Conservation (phyloP, 2,329 filamentous ascomycete genomes). For the Helotiales sp. region DNA sequence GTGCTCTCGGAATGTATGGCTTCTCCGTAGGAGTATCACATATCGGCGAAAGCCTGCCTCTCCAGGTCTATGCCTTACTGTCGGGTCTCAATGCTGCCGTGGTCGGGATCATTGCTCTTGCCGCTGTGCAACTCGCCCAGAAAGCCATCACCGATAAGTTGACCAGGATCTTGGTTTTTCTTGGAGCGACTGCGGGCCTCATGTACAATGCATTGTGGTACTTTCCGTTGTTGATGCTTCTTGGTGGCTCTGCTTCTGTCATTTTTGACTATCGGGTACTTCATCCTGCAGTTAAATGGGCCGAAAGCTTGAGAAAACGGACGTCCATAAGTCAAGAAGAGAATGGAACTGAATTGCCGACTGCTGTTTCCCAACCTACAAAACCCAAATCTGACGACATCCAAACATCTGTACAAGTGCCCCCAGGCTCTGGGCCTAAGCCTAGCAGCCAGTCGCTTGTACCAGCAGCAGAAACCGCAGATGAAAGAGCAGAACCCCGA, state of each 20-base stretch:
- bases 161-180: constrained; percentile 66
- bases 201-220: constrained; percentile 78
- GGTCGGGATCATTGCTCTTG: constrained; percentile 73
- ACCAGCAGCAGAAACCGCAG: background rate
- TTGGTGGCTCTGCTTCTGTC: constrained; percentile 57
- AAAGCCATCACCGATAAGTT: constrained; percentile 70
- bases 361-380: background rate
- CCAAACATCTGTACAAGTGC: background rate
- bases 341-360: constrained; percentile 12
- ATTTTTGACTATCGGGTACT: constrained; percentile 61
- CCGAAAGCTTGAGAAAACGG: constrained; percentile 10
- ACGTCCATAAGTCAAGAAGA: constrained; percentile 13
- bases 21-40: constrained; percentile 68
- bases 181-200: constrained; percentile 67
- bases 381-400: background rate
- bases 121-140: constrained; percentile 68
- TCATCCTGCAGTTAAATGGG: constrained; percentile 47
- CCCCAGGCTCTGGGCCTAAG: too few species aligned
- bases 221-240: constrained; percentile 67
- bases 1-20: constrained; percentile 71
- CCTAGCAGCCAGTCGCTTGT: background rate
- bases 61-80: constrained; percentile 68
- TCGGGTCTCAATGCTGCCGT: constrained; percentile 75
- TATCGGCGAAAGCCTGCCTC: constrained; percentile 63
- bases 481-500: constrained; percentile 3